Evolutionary conservation across 2,329 filamentous ascomycete genomes (phyloP).

Genomic region (Whalleya microplaca): DNA sequence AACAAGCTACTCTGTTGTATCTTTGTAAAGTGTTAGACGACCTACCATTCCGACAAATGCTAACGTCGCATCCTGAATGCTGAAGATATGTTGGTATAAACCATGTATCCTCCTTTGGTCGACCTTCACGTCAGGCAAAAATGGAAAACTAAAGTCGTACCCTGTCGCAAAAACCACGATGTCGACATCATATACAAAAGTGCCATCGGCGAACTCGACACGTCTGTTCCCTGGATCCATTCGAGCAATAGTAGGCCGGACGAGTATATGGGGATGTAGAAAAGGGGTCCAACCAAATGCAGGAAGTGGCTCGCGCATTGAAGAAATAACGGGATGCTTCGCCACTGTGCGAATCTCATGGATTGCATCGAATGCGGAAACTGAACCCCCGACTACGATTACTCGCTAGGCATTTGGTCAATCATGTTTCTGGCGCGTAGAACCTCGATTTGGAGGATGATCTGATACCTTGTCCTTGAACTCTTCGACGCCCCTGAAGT

Average conservation of each 20-base stretch:
- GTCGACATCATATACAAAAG: constrained; percentile 59
- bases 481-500: constrained; percentile 56
- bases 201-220: constrained; percentile 64
- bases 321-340: neutral
- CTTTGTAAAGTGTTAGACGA: too few relatives aligned
- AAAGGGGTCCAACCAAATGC: constrained; percentile 5
- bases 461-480: constrained; percentile 39
- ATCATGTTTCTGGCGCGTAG: neutral
- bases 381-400: constrained; percentile 69
- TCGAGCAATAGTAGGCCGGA: constrained; percentile 29
- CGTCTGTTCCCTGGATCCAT: constrained; percentile 43
- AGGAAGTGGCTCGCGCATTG: neutral
- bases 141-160: constrained; percentile 71
- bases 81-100: constrained; percentile 72
- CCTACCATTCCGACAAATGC: constrained; percentile 62
- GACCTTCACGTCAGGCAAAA: constrained; percentile 57
- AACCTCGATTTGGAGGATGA: neutral
- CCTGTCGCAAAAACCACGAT: constrained; percentile 71
- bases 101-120: constrained; percentile 63
- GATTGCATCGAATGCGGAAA: constrained; percentile 52
- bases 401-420: constrained; percentile 53
- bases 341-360: constrained; percentile 1
- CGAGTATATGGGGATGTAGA: constrained; percentile 3
- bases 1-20: neutral
- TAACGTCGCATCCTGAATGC: constrained; percentile 65